These are phyloP conservation scores for Calycina herbarum DNA, from an alignment of 2,329 filamentous ascomycete species.

Conservation along the genomic window DNA sequence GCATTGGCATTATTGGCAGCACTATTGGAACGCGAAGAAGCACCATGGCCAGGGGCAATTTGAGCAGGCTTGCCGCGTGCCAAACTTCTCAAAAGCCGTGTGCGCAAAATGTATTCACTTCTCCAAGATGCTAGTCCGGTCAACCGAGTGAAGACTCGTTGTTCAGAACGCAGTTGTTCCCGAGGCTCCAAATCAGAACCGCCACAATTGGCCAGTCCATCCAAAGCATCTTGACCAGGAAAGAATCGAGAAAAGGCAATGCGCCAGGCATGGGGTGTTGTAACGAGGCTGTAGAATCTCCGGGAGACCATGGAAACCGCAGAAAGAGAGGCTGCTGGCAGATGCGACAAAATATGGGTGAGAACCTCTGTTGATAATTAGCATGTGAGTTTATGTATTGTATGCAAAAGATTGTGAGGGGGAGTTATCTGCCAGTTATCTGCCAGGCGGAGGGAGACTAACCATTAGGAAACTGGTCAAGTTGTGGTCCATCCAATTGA, in stretches of 20 bases:
- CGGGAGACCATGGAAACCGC: conserved; percentile 83
- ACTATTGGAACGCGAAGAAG: conserved; percentile 48
- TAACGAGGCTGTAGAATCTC: conserved; percentile 83
- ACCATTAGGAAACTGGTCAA: conserved; percentile 78
- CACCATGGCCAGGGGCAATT: conserved; percentile 51
- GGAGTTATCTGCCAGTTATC: too few species aligned
- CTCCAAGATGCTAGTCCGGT: conserved; percentile 88
- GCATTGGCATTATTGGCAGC: conserved; percentile 64
- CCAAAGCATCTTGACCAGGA: conserved; percentile 66
- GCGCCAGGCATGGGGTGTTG: conserved; percentile 89
- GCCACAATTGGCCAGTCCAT: conserved; percentile 37
- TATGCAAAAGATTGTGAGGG: not conserved
- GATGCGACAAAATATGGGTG: conserved; percentile 86
- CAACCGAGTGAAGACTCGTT: conserved; percentile 78
- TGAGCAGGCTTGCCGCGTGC: conserved; percentile 76
- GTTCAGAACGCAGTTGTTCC: conserved; percentile 66
- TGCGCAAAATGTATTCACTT: conserved; percentile 90
- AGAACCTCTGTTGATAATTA: conserved; percentile 69
- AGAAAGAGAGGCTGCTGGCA: conserved; percentile 81
- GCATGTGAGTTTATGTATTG: conserved; percentile 16
- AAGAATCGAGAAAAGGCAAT: conserved; percentile 92
- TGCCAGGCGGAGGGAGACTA: conserved; percentile 24
- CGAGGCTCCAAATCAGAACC: conserved; percentile 48
- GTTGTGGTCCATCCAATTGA: conserved; percentile 28
- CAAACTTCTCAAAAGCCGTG: conserved; percentile 78